Base-by-base conservation (phyloP, 2,329 filamentous ascomycete species). In the Zymoseptoria pseudotritici region DNA sequence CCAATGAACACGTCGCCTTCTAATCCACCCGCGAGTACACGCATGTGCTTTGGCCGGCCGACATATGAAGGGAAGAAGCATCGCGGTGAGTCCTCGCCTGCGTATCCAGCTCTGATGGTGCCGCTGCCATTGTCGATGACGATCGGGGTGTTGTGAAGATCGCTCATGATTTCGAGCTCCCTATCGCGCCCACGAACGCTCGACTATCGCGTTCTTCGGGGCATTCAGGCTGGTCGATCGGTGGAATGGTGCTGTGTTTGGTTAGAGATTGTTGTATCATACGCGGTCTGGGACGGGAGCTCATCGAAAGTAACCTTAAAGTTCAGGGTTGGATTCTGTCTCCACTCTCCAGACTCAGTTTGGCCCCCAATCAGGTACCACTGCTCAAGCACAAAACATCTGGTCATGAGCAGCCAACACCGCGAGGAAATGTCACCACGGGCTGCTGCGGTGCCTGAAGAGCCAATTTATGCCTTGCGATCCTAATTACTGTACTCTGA, bases 41-140 rank as follows among this genome's bases (percentile, higher is more conserved):
- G 86, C 63, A 91, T 81, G 77, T 99, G 94, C 77, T 99, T 99
- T 62, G 94, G 94, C 67, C 94, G 86, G 57, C 94, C 94, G 64
- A 99, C 94, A 75, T 93, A 97, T 19, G 94, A 97, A 4, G 94
- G 94, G 73, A 99, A 99, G 79, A 89, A 95, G 80, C 91, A 96
- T 80, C 96, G 96, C 20, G 94, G 94, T 55, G 93, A 81, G 74
- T 99, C 94, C 71, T 97, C 92, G 67, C 94, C 94, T 42, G 94
- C 94, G 74, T 97, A 99, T 21, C 94, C 94, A 58, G 94, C 94
- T 74, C 95, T 86, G 74, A 99, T 97, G 4, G 94, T 99, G 66
- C 94, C 94, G 67, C 92, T 97, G 71, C 94, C 94, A 79, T 99
- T 99, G 84, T 99, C 94, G 72, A 99, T 89, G 73, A 99, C 94